Conservation (phyloP, 1,284 basidiomycete species). For the Mycena citricolor region DNA sequence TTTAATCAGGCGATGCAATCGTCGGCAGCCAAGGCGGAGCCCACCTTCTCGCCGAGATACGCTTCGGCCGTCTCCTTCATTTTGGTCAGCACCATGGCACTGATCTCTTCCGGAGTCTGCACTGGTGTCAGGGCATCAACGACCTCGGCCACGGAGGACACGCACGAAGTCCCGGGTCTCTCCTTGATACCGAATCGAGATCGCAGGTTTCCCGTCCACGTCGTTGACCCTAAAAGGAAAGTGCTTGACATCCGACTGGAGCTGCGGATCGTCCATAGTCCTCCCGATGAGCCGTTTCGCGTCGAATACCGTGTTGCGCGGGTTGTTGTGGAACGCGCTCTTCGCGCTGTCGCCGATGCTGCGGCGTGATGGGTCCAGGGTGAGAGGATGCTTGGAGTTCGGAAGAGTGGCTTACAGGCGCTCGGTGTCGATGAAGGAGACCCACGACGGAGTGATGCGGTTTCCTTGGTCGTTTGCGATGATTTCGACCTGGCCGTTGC, state of each 20-base stretch:
- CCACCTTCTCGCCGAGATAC: slow-evolving; percentile 83
- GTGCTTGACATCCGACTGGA: slow-evolving; percentile 83
- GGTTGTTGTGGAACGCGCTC: slow-evolving; percentile 84
- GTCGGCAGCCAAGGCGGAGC: neutral
- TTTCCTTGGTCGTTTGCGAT: slow-evolving; percentile 98
- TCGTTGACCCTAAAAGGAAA: slow-evolving; percentile 84
- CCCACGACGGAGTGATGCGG: slow-evolving; percentile 96
- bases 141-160: neutral
- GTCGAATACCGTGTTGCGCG: slow-evolving; percentile 94
- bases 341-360: slow-evolving; percentile 80
- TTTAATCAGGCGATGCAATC: neutral
- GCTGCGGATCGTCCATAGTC: slow-evolving; percentile 75
- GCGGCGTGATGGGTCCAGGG: slow-evolving; percentile 3
- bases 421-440: slow-evolving; percentile 88
- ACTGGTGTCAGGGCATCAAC: neutral
- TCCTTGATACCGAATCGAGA: slow-evolving; percentile 84
- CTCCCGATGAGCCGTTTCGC: slow-evolving; percentile 96
- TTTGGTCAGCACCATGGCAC: slow-evolving; percentile 93
- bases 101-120: slow-evolving; percentile 78
- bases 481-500: slow-evolving; percentile 91
- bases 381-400: neutral
- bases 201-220: slow-evolving; percentile 83
- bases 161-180: slow-evolving; percentile 41
- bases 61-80: slow-evolving; percentile 99
- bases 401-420: slow-evolving; percentile 62